Evolutionary conservation across 148 eudicot species (phyloP), one percentile per base, ranked within the genome.

Genomic region (Amaranthus hypochondriacus): DNA sequence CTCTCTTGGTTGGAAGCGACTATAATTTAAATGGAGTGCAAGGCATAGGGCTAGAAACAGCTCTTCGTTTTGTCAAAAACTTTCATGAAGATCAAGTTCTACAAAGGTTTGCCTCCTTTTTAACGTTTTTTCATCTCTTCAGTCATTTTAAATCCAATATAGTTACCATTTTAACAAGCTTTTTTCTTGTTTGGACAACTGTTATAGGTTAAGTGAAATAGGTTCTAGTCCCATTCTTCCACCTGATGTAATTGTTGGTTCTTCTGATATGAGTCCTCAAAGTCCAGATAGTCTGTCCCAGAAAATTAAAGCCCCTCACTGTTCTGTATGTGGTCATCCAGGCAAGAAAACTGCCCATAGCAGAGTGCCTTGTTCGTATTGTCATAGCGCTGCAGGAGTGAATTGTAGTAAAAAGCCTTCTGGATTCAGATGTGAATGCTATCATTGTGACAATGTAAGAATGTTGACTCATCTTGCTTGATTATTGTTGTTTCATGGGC

Each of bases 301-400:
- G 47, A 90, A 80, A 56, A 44, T 47, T 61, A 92, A 82, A 84
- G 66, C 65, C 52, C 82, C 87, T 56, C 98, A 95, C 85, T 95
- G 98, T 77, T 92, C 97, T 43, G 50, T 88, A 49, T 95, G 98
- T 85, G 98, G 98, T 77, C 98, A 95, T 87, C 98, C 94, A 5
- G 98, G 98, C 43, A 90, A 82, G 79, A 95, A 88, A 87, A 86
- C 77, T 70, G 72, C 82, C 61, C 98, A 95, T 82, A 75, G 77
- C 56, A 86, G 79, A 78, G 81, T 75, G 78, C 81, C 92, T 18
- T 95, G 98, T 69, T 84, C 80, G 77, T 77, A 73, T 75, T 95
- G 98, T 73, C 75, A 66, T 79, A 77, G 83, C 69, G 77, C 50
- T 66, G 59, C 81, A 43, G 82, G 84, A 15, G 71, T 77, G 39